phyloP scores from a whole-genome alignment of 1,284 basidiomycete species.

The Termitomyces sp. region DNA sequence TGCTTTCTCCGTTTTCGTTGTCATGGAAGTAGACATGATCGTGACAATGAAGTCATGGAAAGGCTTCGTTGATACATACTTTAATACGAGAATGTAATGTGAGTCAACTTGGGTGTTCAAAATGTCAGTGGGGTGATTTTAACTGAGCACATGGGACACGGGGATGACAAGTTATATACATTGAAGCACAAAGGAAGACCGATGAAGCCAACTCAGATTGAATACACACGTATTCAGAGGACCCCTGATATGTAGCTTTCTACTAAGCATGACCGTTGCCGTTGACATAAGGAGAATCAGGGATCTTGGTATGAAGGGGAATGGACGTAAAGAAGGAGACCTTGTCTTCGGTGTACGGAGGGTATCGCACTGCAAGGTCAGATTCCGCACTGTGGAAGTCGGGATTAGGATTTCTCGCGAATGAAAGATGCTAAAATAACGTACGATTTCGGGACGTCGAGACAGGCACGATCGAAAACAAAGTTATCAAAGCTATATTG shows the following conservation, averaged over 20 bases:
- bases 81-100: neutral
- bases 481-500: conserved; percentile 64
- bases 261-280: neutral
- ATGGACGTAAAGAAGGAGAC: conserved; percentile 19
- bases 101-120: neutral
- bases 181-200: conserved; percentile 18
- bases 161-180: too few relatives aligned
- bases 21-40: neutral
- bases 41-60: too few relatives aligned
- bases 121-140: neutral
- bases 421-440: conserved; percentile 10
- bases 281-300: neutral
- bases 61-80: neutral
- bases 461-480: conserved; percentile 50
- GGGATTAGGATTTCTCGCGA: neutral
- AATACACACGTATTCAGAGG: conserved; percentile 3
- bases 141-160: too few relatives aligned
- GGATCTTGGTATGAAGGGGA: conserved; percentile 6
- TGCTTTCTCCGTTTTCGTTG: neutral
- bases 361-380: conserved; percentile 48
- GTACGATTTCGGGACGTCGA: conserved; percentile 60
- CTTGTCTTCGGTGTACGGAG: conserved; percentile 47
- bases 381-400: conserved; percentile 44
- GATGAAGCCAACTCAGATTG: too few relatives aligned
- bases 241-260: neutral